These are phyloP conservation scores for Naganishia antarctica DNA, from an alignment of 768 basidiomycete genomes.

Conservation along the genomic window DNA sequence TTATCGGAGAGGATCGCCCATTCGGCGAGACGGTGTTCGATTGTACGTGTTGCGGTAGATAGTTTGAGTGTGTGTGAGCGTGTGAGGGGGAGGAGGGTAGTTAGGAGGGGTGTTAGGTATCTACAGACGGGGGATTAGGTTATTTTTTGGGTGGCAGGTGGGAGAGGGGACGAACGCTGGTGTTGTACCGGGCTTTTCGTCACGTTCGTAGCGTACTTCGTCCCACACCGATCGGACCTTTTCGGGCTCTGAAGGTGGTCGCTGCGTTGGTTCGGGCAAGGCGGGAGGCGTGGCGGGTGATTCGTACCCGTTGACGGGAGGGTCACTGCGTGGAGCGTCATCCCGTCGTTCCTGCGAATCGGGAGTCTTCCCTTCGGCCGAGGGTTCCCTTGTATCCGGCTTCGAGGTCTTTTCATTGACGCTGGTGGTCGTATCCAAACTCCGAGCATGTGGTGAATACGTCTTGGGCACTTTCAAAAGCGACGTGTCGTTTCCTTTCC, in stretches of 20 bases:
- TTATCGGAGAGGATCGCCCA: not conserved
- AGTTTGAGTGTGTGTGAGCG: conserved; percentile 11
- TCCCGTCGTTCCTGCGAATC: too few species aligned
- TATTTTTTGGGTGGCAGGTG: not conserved
- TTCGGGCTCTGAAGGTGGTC: too few species aligned
- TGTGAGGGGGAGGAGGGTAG: not conserved
- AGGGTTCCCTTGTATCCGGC: not conserved
- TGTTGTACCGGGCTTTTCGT: not conserved
- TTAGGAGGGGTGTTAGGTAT: not conserved
- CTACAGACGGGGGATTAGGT: not conserved
- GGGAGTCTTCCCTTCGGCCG: too few species aligned
- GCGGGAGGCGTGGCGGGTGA: not conserved
- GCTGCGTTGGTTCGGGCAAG: too few species aligned
- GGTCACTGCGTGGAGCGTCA: too few species aligned
- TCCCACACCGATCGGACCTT: conserved; percentile 4
- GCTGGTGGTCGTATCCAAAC: not conserved
- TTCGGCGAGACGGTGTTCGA: conserved; percentile 14
- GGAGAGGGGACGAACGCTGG: not conserved
- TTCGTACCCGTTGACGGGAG: not conserved
- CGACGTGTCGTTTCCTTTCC: too few species aligned
- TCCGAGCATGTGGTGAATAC: conserved; percentile 12
- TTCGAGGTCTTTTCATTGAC: not conserved
- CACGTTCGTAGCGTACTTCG: not conserved
- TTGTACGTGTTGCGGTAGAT: conserved; percentile 1
- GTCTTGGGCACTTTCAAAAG: not conserved